A percentile compares a stretch with the other conserved stretches of the same genome.
These are phyloP conservation scores for Erythrophleum ivorense DNA, from an alignment of 331 rosid genomes.

Conservation along the genomic window DNA sequence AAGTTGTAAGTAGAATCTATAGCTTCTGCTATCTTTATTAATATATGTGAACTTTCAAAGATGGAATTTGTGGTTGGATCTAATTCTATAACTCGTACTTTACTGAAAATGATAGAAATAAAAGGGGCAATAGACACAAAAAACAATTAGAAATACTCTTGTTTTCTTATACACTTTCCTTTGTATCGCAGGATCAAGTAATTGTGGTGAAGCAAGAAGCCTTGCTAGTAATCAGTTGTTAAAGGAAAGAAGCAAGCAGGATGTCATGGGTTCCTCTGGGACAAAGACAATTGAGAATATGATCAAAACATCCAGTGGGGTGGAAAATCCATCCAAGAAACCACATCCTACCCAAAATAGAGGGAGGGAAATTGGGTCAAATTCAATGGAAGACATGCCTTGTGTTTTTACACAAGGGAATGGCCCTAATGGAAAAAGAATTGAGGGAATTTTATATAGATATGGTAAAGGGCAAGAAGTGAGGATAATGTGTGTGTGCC, in stretches of 20 bases:
- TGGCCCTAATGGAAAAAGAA: slow-evolving; percentile 82
- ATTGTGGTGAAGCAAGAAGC: slow-evolving; percentile 66
- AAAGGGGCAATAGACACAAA: not conserved
- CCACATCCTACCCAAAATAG: slow-evolving; percentile 44
- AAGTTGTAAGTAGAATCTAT: not conserved
- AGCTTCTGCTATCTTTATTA: not conserved
- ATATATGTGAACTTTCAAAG: not conserved
- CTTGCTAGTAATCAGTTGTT: slow-evolving; percentile 49
- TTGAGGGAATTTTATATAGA: slow-evolving; percentile 88
- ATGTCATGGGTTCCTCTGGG: slow-evolving; percentile 51
- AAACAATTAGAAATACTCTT: slow-evolving; percentile 5
- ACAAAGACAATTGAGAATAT: slow-evolving; percentile 47
- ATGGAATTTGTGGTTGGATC: slow-evolving; percentile 24
- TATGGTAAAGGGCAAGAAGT: slow-evolving; percentile 93
- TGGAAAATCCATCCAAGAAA: slow-evolving; percentile 53
- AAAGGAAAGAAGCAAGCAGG: slow-evolving; percentile 60
- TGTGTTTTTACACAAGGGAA: slow-evolving; percentile 89
- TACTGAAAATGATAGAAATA: not conserved
- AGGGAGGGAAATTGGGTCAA: slow-evolving; percentile 57
- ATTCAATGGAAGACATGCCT: slow-evolving; percentile 92
- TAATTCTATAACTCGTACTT: not conserved
- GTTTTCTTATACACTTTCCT: slow-evolving; percentile 32
- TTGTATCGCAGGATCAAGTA: slow-evolving; percentile 68
- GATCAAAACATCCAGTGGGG: slow-evolving; percentile 47
- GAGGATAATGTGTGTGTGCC: slow-evolving; percentile 98